Percentiles rank a stretch among this genome's conserved stretches.
phyloP scores from a whole-genome alignment of 805 yeast species.

The Schizosaccharomyces japonicus region DNA sequence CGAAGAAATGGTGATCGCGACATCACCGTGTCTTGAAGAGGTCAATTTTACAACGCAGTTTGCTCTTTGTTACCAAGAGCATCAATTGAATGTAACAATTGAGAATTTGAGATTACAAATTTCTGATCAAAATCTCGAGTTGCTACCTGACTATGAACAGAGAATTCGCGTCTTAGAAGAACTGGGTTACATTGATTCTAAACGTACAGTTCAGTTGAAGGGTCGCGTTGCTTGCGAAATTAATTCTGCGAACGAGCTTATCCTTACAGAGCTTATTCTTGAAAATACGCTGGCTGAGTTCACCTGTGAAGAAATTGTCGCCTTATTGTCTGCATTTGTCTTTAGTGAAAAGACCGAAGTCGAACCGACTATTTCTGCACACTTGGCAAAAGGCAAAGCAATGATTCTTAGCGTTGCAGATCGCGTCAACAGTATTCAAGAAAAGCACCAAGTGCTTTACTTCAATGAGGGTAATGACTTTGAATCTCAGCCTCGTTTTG shows the following conservation, averaged over 20 bases:
- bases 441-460: slow-evolving; percentile 43
- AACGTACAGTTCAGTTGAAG: slow-evolving; percentile 51
- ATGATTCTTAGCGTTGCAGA: slow-evolving; percentile 50
- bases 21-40: slow-evolving; percentile 17
- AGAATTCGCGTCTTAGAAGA: slow-evolving; percentile 53
- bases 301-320: slow-evolving; percentile 93
- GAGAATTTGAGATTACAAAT: slow-evolving; percentile 13
- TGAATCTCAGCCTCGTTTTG: slow-evolving; percentile 35
- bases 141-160: slow-evolving; percentile 83
- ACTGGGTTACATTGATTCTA: slow-evolving; percentile 58
- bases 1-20: slow-evolving; percentile 16
- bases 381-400: slow-evolving; percentile 33
- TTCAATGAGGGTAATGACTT: slow-evolving; percentile 73
- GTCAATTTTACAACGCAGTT: slow-evolving; percentile 12
- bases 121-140: slow-evolving; percentile 69
- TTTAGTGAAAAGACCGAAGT: slow-evolving; percentile 62
- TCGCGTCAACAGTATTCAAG: slow-evolving; percentile 35
- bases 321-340: slow-evolving; percentile 71
- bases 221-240: slow-evolving; percentile 87
- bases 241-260: slow-evolving; percentile 75
- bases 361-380: slow-evolving; percentile 48
- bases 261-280: slow-evolving; percentile 65
- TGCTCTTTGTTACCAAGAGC: background rate
- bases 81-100: background rate
- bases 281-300: slow-evolving; percentile 83